Conservation (phyloP, 495 filamentous ascomycete species). For the Neurospora intermedia region DNA sequence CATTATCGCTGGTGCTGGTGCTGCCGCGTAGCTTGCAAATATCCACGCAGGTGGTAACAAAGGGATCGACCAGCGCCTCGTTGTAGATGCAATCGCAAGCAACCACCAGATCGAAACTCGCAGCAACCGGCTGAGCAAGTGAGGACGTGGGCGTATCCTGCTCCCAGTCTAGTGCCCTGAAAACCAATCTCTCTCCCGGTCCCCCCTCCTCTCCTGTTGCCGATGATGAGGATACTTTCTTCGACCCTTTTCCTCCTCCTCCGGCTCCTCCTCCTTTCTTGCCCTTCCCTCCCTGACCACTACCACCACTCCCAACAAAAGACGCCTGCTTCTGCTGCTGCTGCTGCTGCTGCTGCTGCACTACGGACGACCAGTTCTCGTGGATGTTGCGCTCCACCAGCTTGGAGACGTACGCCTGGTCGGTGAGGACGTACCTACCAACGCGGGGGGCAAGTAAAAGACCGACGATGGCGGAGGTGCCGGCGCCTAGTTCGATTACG, state of each 20-base stretch:
- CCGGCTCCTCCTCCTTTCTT: background rate
- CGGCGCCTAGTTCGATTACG: constrained; percentile 71
- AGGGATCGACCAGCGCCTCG: constrained; percentile 67
- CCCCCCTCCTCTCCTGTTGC: background rate
- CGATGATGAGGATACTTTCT: background rate
- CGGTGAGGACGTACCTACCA: constrained; percentile 64
- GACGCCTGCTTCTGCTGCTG: too few relatives aligned
- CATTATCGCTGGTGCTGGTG: too few relatives aligned
- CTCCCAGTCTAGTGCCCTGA: constrained; percentile 63
- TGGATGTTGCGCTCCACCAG: constrained; percentile 64
- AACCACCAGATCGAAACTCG: constrained; percentile 51
- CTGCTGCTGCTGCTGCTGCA: too few relatives aligned
- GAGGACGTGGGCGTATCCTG: constrained; percentile 33
- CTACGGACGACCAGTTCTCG: constrained; percentile 37
- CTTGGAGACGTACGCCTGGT: constrained; percentile 75
- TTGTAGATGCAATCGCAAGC: constrained; percentile 91
- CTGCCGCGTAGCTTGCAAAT: constrained; percentile 44
- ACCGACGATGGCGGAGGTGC: constrained; percentile 68
- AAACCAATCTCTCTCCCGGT: constrained; percentile 22
- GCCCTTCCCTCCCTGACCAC: background rate
- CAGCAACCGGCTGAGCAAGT: constrained; percentile 19
- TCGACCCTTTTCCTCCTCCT: background rate
- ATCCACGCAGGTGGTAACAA: constrained; percentile 78
- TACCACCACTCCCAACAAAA: too few relatives aligned
- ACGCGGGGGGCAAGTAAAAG: constrained; percentile 52